A percentile compares a stretch with the other conserved stretches of the same genome.
Evolutionary conservation across 2,329 filamentous ascomycete genomes (phyloP).

Genomic region (Apiospora pterosperma): DNA sequence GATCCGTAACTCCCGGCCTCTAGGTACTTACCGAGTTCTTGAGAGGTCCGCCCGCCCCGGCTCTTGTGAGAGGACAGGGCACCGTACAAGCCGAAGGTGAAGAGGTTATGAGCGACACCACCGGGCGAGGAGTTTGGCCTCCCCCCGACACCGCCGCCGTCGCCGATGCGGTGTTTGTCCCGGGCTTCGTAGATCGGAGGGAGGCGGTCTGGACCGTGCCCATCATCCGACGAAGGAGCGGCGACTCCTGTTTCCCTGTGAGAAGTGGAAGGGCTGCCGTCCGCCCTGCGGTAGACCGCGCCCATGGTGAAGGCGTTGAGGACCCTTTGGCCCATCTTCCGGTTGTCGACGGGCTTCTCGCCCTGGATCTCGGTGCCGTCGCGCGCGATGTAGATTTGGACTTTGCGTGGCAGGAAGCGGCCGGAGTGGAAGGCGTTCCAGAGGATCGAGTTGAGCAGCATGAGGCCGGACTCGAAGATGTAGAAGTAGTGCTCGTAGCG

Average conservation of each 20-base stretch:
- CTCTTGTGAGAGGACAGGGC: background rate
- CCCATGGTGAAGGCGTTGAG: slow-evolving; percentile 9
- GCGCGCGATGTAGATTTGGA: slow-evolving; percentile 34
- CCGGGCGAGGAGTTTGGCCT: background rate
- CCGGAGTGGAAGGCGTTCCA: slow-evolving; percentile 42
- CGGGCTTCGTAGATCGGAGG: background rate
- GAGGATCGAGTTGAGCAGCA: slow-evolving; percentile 39
- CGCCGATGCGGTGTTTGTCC: background rate
- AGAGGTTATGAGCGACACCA: background rate
- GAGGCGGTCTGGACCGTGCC: background rate
- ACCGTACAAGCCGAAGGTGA: background rate
- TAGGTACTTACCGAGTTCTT: background rate
- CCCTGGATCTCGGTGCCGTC: slow-evolving; percentile 30
- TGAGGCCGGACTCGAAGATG: slow-evolving; percentile 40
- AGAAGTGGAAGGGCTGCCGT: background rate
- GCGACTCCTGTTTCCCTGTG: background rate
- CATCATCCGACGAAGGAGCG: background rate
- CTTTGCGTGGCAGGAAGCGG: slow-evolving; percentile 34
- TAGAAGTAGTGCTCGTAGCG: slow-evolving; percentile 45
- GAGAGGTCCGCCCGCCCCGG: background rate
- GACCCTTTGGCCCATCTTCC: slow-evolving; percentile 6
- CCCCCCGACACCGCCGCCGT: background rate
- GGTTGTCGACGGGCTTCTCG: background rate
- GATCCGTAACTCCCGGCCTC: background rate
- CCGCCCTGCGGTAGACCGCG: slow-evolving; percentile 7